Evolutionary conservation across 2,329 filamentous ascomycete genomes (phyloP).

Genomic region (Stemphylium lycopersici): DNA sequence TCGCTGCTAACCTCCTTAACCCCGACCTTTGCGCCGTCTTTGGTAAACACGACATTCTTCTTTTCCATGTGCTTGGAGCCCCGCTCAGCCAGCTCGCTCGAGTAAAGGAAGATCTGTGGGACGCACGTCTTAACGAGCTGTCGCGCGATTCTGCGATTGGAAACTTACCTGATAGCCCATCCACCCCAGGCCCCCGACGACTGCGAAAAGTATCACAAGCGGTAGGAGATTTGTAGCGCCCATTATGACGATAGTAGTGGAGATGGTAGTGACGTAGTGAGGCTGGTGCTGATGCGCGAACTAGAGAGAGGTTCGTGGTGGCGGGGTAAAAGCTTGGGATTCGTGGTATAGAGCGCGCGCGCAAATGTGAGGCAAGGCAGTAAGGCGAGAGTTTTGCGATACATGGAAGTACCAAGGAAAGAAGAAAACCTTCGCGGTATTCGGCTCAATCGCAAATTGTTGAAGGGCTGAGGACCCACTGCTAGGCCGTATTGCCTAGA

Average conservation of each 20-base stretch:
- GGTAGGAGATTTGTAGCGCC: conserved; percentile 64
- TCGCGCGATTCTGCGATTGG: neutral
- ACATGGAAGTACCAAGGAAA: neutral
- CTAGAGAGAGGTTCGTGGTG: neutral
- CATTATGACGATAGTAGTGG: conserved; percentile 29
- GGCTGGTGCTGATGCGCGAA: conserved; percentile 1
- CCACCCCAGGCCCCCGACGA: conserved; percentile 65
- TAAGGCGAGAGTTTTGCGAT: neutral
- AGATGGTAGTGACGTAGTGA: conserved; percentile 14
- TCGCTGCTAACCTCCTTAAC: conserved; percentile 72
- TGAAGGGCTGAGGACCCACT: conserved; percentile 9
- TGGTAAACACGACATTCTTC: conserved; percentile 77
- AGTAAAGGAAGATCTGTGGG: conserved; percentile 67
- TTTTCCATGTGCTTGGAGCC: conserved; percentile 74
- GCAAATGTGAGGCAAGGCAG: neutral
- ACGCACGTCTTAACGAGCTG: conserved; percentile 5
- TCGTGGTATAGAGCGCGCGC: neutral
- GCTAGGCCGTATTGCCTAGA: conserved; percentile 2
- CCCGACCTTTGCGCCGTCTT: conserved; percentile 74
- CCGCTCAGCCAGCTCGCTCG: conserved; percentile 67
- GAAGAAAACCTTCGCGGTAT: neutral
- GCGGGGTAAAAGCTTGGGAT: conserved; percentile 2
- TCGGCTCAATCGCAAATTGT: conserved; percentile 1
- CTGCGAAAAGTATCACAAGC: conserved; percentile 66
- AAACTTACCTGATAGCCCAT: conserved; percentile 67